Evolutionary conservation across 129 eudicot genomes (phyloP).

Genomic region (Tagetes patula): DNA sequence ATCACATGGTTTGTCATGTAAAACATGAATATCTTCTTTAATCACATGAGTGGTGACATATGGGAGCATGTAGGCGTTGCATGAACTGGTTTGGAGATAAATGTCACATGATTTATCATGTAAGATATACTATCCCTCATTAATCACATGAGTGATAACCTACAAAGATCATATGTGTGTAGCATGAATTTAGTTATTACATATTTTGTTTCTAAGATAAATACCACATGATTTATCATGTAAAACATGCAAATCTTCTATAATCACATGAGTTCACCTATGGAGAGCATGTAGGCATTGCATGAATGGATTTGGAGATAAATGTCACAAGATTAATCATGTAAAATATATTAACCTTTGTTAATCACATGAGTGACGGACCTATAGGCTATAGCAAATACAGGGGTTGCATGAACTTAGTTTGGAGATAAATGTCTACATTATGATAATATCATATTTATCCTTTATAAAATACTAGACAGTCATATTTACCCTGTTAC

Average conservation of each 20-base stretch:
- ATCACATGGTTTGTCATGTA: neutral
- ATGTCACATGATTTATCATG: neutral
- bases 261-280: slow-evolving; percentile 15
- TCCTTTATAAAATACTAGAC: neutral
- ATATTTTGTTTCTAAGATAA: neutral
- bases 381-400: neutral
- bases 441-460: neutral
- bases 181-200: neutral
- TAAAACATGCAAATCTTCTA: neutral
- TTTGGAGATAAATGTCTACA: slow-evolving; percentile 1
- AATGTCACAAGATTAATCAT: neutral
- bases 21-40: neutral
- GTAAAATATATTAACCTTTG: neutral
- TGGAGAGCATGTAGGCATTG: neutral
- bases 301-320: slow-evolving; percentile 1
- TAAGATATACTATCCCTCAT: neutral
- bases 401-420: neutral
- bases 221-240: neutral
- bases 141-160: neutral
- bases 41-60: neutral
- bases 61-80: neutral
- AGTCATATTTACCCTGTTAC: neutral
- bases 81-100: neutral
- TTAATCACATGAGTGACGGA: slow-evolving; percentile 1
- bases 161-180: neutral